Conservation (phyloP, 805 yeast species). For the Yamadazyma takamatsuzukensis region DNA sequence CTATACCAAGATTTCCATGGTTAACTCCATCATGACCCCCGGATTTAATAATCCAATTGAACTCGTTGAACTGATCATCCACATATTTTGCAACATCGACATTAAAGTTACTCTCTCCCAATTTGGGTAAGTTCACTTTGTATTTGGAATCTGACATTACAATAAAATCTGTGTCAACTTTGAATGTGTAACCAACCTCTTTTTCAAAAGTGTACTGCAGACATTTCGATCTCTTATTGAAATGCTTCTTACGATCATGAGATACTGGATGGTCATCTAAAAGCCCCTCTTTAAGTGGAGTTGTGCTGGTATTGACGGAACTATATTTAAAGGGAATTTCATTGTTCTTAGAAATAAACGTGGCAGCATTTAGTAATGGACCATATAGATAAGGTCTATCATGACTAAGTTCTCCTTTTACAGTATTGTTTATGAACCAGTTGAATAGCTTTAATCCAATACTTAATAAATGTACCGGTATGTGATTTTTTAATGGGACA, state of each 20-base stretch:
- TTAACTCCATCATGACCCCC: slow-evolving; percentile 26
- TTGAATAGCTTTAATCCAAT: slow-evolving; percentile 52
- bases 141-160: slow-evolving; percentile 46
- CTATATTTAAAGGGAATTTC: neutral
- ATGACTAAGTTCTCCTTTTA: slow-evolving; percentile 53
- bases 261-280: slow-evolving; percentile 15
- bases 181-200: slow-evolving; percentile 38
- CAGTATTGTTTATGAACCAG: slow-evolving; percentile 55
- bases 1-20: slow-evolving; percentile 25
- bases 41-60: slow-evolving; percentile 40
- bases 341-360: slow-evolving; percentile 30
- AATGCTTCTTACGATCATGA: slow-evolving; percentile 41
- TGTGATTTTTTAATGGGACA: slow-evolving; percentile 46
- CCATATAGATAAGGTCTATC: slow-evolving; percentile 64
- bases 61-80: slow-evolving; percentile 37
- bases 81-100: slow-evolving; percentile 38
- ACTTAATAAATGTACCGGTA: slow-evolving; percentile 46
- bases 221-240: slow-evolving; percentile 33
- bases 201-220: slow-evolving; percentile 34
- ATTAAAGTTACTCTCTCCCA: slow-evolving; percentile 37
- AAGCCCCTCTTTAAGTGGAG: slow-evolving; percentile 16
- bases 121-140: slow-evolving; percentile 46
- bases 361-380: slow-evolving; percentile 52
- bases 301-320: slow-evolving; percentile 7
- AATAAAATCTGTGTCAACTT: slow-evolving; percentile 51